phyloP scores from a whole-genome alignment of 2,329 filamentous ascomycete genomes.

The Botrytis hyacinthi region DNA sequence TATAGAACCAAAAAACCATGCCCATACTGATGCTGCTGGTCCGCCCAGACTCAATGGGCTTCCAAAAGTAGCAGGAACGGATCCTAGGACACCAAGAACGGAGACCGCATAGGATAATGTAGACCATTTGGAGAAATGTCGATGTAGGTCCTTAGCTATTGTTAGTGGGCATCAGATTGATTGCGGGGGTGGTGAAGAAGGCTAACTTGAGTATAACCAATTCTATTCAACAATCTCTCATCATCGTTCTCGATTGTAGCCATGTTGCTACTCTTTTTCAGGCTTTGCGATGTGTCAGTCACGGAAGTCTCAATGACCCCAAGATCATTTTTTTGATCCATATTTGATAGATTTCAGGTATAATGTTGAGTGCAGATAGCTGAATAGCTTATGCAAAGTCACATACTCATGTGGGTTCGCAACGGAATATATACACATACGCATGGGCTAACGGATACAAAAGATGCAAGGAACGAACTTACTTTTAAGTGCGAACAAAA shows the following conservation, averaged over 20 bases:
- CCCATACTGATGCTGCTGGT: constrained; percentile 63
- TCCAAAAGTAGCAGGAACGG: constrained; percentile 62
- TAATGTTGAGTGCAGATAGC: background rate
- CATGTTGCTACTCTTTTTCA: constrained; percentile 38
- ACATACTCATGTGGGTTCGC: constrained; percentile 15
- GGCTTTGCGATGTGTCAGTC: constrained; percentile 2
- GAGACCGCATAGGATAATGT: constrained; percentile 66
- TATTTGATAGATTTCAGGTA: background rate
- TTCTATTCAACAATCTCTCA: constrained; percentile 57
- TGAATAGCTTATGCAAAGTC: background rate
- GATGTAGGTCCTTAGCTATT: constrained; percentile 51
- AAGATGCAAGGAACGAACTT: background rate
- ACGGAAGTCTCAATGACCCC: background rate
- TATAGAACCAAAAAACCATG: constrained; percentile 61
- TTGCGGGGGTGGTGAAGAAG: background rate
- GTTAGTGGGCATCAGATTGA: background rate
- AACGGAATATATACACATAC: background rate
- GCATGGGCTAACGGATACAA: background rate
- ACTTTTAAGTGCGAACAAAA: background rate
- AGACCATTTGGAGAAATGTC: constrained; percentile 66
- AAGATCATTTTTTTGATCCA: constrained; percentile 7
- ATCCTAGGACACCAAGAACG: constrained; percentile 63
- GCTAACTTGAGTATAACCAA: constrained; percentile 60
- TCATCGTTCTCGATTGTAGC: constrained; percentile 57
- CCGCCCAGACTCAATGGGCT: constrained; percentile 57